phyloP scores from a whole-genome alignment of 768 basidiomycete species.

The Suillus bovinus region DNA sequence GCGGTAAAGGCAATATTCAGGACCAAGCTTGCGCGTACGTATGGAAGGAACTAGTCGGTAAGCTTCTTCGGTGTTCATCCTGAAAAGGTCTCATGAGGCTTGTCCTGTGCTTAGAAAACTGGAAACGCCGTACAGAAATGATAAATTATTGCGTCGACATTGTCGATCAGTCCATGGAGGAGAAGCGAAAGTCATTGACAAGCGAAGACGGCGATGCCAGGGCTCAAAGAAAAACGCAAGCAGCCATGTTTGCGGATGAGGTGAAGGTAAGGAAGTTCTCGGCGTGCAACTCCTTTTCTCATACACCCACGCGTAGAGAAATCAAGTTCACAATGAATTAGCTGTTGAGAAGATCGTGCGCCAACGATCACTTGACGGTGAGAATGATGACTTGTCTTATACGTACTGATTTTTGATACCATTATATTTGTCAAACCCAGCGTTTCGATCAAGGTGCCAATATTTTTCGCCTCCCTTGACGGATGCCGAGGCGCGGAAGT shows the following conservation, averaged over 20 bases:
- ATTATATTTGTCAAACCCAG: slow-evolving; percentile 38
- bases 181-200: slow-evolving; percentile 51
- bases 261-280: slow-evolving; percentile 57
- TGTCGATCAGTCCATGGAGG: slow-evolving; percentile 61
- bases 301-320: slow-evolving; percentile 44
- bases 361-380: slow-evolving; percentile 70
- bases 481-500: slow-evolving; percentile 55
- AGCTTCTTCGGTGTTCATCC: slow-evolving; percentile 29
- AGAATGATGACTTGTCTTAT: slow-evolving; percentile 24
- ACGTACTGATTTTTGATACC: slow-evolving; percentile 16
- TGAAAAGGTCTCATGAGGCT: slow-evolving; percentile 16
- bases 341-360: slow-evolving; percentile 72
- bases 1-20: slow-evolving; percentile 54
- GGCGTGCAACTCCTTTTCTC: slow-evolving; percentile 7
- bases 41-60: slow-evolving; percentile 81
- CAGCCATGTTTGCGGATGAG: slow-evolving; percentile 61
- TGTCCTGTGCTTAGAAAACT: slow-evolving; percentile 47
- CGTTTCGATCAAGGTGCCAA: slow-evolving; percentile 76
- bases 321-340: slow-evolving; percentile 75
- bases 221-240: slow-evolving; percentile 52
- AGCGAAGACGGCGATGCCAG: slow-evolving; percentile 44
- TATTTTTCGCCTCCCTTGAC: slow-evolving; percentile 70
- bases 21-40: slow-evolving; percentile 75
- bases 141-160: slow-evolving; percentile 75
- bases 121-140: slow-evolving; percentile 73